phyloP scores from a whole-genome alignment of 768 basidiomycete genomes.

The Suillus clintonianus region DNA sequence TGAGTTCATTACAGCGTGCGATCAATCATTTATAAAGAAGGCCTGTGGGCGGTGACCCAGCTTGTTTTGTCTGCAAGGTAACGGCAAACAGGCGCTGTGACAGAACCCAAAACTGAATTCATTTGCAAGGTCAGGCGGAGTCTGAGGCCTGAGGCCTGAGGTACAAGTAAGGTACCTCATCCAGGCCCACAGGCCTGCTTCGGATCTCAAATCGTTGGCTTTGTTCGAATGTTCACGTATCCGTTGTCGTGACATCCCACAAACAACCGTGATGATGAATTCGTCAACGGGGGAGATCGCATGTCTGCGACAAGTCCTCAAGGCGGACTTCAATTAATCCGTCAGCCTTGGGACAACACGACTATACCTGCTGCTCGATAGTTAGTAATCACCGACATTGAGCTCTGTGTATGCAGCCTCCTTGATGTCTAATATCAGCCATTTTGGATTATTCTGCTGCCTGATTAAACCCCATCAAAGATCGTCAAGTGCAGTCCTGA shows the following conservation, averaged over 20 bases:
- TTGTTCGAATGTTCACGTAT: slow-evolving; percentile 53
- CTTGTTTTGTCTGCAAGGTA: neutral
- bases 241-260: slow-evolving; percentile 73
- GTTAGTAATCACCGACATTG: slow-evolving; percentile 45
- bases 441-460: slow-evolving; percentile 64
- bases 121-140: neutral
- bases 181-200: neutral
- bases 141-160: neutral
- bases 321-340: slow-evolving; percentile 35
- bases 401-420: slow-evolving; percentile 76
- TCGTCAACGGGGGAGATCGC: slow-evolving; percentile 4
- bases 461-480: slow-evolving; percentile 68
- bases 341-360: neutral
- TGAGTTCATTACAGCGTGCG: neutral
- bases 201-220: neutral
- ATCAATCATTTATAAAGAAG: neutral
- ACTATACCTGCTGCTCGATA: neutral
- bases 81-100: neutral
- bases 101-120: neutral
- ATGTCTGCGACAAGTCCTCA: slow-evolving; percentile 21
- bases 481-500: slow-evolving; percentile 50
- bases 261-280: neutral
- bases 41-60: neutral
- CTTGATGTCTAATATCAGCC: slow-evolving; percentile 70
- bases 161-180: neutral